phyloP scores from a whole-genome alignment of 2,329 filamentous ascomycete genomes.

The Aspergillus floridensis region DNA sequence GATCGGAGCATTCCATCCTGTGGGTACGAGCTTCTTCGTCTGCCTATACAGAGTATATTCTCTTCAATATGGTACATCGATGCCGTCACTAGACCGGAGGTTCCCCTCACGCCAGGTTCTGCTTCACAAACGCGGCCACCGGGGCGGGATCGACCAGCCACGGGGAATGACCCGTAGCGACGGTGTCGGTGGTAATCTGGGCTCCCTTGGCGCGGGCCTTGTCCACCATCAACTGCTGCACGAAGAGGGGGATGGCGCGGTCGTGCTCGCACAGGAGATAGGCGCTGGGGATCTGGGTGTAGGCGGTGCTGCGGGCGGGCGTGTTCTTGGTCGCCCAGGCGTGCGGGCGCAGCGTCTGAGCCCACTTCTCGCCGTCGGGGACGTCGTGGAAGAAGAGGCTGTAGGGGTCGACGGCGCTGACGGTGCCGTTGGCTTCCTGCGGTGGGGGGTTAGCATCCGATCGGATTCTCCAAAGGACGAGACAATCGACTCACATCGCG shows the following conservation, averaged over 20 bases:
- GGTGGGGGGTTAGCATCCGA: background rate
- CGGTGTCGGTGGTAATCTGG: slow-evolving; percentile 28
- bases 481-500: slow-evolving; percentile 25
- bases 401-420: slow-evolving; percentile 24
- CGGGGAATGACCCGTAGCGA: slow-evolving; percentile 29
- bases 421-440: slow-evolving; percentile 24
- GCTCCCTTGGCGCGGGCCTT: slow-evolving; percentile 26
- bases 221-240: slow-evolving; percentile 34
- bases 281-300: slow-evolving; percentile 22
- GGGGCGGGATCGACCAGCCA: slow-evolving; percentile 28
- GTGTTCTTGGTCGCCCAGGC: slow-evolving; percentile 29
- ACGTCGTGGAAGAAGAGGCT: slow-evolving; percentile 34
- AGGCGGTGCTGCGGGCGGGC: slow-evolving; percentile 27
- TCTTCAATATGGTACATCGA: too few species aligned
- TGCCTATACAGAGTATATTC: too few species aligned
- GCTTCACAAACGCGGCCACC: slow-evolving; percentile 19
- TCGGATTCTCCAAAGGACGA: background rate
- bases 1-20: too few species aligned
- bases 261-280: slow-evolving; percentile 34
- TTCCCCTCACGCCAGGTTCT: too few species aligned
- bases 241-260: slow-evolving; percentile 27
- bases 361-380: slow-evolving; percentile 29
- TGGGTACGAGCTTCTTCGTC: too few species aligned
- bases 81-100: too few species aligned
- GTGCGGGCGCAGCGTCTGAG: slow-evolving; percentile 28